phyloP scores from a whole-genome alignment of 108 stramenopile species.

The Skeletonema menzelii region DNA sequence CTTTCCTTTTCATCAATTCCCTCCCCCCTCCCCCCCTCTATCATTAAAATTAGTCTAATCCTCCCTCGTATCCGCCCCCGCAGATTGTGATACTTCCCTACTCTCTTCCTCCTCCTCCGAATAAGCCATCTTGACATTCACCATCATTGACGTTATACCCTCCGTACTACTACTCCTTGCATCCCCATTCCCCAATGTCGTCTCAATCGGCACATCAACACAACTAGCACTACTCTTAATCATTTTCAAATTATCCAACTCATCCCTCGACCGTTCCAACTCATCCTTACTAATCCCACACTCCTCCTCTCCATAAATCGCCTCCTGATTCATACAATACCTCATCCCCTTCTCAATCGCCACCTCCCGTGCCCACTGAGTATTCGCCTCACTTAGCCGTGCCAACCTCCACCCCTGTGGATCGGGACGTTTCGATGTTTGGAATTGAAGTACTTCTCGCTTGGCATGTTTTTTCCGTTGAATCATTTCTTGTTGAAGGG shows the following conservation, averaged over 20 bases:
- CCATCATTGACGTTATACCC: not conserved
- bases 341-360: constrained; percentile 37
- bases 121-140: not conserved
- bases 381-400: constrained; percentile 15
- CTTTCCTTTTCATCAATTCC: too few species aligned
- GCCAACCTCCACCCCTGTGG: constrained; percentile 39
- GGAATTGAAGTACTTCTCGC: constrained; percentile 18
- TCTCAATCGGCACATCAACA: not conserved
- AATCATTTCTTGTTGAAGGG: constrained; percentile 42
- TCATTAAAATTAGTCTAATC: not conserved
- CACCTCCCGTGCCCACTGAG: constrained; percentile 42
- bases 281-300: not conserved
- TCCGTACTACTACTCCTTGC: not conserved
- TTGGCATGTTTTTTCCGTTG: constrained; percentile 35
- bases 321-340: constrained; percentile 6
- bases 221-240: not conserved
- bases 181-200: not conserved
- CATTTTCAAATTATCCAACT: not conserved
- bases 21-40: too few species aligned
- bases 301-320: not conserved
- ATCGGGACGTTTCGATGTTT: constrained; percentile 20
- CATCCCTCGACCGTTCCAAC: not conserved
- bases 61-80: not conserved
- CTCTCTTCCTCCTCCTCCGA: not conserved
- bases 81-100: not conserved